Percentiles rank a stretch among this genome's conserved stretches.
Evolutionary conservation across 202 grass and related monocot genomes (phyloP).

Genomic region (Musa balbisiana): DNA sequence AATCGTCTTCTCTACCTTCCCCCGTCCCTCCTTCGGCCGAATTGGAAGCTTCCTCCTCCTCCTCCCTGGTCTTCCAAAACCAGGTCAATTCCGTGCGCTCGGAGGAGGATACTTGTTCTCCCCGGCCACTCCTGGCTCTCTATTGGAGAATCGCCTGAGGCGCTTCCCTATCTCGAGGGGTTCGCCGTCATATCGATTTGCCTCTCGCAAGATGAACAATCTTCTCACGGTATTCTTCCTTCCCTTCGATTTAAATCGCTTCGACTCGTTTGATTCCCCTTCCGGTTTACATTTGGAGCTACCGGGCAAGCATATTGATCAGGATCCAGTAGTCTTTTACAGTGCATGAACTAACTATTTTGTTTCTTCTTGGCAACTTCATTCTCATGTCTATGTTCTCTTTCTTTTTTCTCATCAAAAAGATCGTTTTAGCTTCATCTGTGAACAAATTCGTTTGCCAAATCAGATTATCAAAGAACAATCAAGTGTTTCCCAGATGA

Average conservation of each 20-base stretch:
- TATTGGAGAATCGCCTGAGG: not conserved
- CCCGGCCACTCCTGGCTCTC: not conserved
- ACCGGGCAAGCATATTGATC: too few relatives aligned
- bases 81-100: not conserved
- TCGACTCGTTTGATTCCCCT: not conserved
- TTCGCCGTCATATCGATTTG: not conserved
- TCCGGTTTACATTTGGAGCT: too few relatives aligned
- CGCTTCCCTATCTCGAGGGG: not conserved
- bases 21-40: not conserved
- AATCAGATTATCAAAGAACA: too few relatives aligned
- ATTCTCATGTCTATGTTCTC: not conserved
- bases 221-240: slow-evolving; percentile 10
- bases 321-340: too few relatives aligned
- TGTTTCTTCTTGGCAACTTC: not conserved
- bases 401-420: not conserved
- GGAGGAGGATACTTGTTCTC: not conserved
- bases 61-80: not conserved
- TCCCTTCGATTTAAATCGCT: not conserved
- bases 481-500: too few relatives aligned
- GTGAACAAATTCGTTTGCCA: not conserved
- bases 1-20: not conserved
- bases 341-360: too few relatives aligned
- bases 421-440: not conserved
- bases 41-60: not conserved
- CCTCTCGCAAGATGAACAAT: not conserved